Evolutionary conservation across 192 early-diverging fungal species (phyloP).

Genomic region (Podila verticillata): DNA sequence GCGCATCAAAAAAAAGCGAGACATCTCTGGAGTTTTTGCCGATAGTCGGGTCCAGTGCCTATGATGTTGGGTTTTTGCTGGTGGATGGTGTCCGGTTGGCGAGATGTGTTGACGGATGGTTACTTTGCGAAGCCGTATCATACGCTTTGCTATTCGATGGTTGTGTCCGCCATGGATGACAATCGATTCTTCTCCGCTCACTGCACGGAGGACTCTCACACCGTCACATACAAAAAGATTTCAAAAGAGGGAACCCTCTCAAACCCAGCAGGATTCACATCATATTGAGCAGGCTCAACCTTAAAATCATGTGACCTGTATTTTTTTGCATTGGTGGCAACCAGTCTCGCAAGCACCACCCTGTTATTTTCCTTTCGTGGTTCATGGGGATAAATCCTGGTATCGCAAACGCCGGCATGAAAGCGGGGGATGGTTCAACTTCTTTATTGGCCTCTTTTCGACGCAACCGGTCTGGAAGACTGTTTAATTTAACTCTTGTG

Average conservation of each 20-base stretch:
- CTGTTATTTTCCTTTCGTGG: too few relatives aligned
- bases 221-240: conserved; percentile 5
- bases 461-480: too few relatives aligned
- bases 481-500: too few relatives aligned
- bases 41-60: not conserved
- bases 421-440: too few relatives aligned
- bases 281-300: too few relatives aligned
- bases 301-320: not conserved
- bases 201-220: not conserved
- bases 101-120: not conserved
- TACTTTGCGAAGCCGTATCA: not conserved
- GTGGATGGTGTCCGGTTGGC: not conserved
- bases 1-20: too few relatives aligned
- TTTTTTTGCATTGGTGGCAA: too few relatives aligned
- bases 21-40: not conserved
- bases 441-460: too few relatives aligned
- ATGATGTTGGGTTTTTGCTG: not conserved
- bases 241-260: conserved; percentile 4
- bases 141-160: conserved; percentile 2
- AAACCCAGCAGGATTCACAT: not conserved
- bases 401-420: too few relatives aligned
- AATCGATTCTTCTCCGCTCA: not conserved
- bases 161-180: not conserved
- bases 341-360: too few relatives aligned
- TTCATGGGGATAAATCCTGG: too few relatives aligned